phyloP scores from a whole-genome alignment of 169 alveolate genomes.

The Eimeria sp. region DNA sequence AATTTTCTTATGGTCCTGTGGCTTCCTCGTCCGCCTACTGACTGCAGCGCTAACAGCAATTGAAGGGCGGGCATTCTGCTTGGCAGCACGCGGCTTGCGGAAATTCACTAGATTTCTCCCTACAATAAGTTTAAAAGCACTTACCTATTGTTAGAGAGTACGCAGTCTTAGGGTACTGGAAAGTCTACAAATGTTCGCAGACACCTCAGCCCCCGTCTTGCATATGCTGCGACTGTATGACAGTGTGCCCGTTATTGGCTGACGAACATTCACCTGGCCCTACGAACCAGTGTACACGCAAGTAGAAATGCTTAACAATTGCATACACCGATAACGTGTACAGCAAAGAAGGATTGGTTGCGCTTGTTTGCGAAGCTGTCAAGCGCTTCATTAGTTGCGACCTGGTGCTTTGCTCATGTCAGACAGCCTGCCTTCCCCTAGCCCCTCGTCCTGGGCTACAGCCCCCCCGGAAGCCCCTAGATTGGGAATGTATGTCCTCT shows the following conservation, averaged over 20 bases:
- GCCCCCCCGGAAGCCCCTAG: neutral
- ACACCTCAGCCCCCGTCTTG: too few species aligned
- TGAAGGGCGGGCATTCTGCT: too few species aligned
- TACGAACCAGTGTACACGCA: neutral
- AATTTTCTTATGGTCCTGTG: too few species aligned
- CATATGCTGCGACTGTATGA: too few species aligned
- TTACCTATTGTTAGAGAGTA: too few species aligned
- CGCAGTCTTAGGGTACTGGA: too few species aligned
- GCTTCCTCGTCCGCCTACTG: too few species aligned
- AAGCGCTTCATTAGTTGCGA: neutral
- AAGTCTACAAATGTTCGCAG: too few species aligned
- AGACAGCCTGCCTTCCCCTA: neutral
- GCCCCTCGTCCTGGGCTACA: neutral
- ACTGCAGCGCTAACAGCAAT: too few species aligned
- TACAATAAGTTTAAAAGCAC: too few species aligned
- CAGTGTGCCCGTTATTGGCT: neutral
- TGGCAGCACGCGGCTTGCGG: too few species aligned
- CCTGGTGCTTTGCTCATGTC: neutral
- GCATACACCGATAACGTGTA: neutral
- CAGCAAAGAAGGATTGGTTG: neutral
- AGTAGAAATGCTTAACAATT: neutral
- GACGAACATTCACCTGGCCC: neutral
- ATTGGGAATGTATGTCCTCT: neutral
- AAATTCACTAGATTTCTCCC: too few species aligned
- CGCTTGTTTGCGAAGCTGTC: neutral